These are phyloP conservation scores for Mycosphaerella sp. DNA, from an alignment of 2,329 filamentous ascomycete genomes.

Conservation along the genomic window DNA sequence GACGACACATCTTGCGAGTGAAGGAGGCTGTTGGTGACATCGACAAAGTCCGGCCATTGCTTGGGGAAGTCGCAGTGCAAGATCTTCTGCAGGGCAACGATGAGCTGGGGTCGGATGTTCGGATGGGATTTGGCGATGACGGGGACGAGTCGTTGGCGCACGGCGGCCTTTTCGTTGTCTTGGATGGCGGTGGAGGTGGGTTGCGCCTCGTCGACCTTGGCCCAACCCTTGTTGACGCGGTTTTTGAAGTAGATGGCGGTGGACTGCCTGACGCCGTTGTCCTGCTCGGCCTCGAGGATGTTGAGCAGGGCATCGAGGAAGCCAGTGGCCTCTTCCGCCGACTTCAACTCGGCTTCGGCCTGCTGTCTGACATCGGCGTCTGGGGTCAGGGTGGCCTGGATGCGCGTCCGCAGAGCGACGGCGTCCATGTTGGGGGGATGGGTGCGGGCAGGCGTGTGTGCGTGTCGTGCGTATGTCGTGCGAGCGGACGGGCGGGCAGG, in stretches of 20 bases:
- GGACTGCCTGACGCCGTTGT: constrained; percentile 75
- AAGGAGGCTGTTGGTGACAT: constrained; percentile 83
- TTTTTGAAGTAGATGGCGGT: constrained; percentile 98
- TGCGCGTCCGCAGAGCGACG: constrained; percentile 66
- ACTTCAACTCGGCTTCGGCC: constrained; percentile 75
- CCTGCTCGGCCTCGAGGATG: constrained; percentile 83
- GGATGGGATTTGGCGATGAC: constrained; percentile 68
- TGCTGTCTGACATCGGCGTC: constrained; percentile 69
- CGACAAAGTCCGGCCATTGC: constrained; percentile 90
- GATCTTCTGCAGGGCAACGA: constrained; percentile 92
- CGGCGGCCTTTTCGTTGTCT: constrained; percentile 81
- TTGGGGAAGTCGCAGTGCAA: constrained; percentile 92
- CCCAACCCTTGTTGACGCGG: constrained; percentile 88
- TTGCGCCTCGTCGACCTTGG: constrained; percentile 65
- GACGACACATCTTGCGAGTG: constrained; percentile 79
- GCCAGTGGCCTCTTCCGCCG: constrained; percentile 80
- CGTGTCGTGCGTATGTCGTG: too few relatives aligned
- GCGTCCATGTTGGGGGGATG: constrained; percentile 56
- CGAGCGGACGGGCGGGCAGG: too few relatives aligned
- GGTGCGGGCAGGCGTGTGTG: too few relatives aligned
- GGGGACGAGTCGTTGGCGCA: constrained; percentile 82
- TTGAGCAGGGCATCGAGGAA: constrained; percentile 88
- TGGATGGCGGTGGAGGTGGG: constrained; percentile 56
- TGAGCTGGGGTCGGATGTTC: constrained; percentile 82
- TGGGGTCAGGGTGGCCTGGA: constrained; percentile 67